These are phyloP conservation scores for Aureobasidium namibiae DNA, from an alignment of 2,329 filamentous ascomycete species.

Conservation along the genomic window DNA sequence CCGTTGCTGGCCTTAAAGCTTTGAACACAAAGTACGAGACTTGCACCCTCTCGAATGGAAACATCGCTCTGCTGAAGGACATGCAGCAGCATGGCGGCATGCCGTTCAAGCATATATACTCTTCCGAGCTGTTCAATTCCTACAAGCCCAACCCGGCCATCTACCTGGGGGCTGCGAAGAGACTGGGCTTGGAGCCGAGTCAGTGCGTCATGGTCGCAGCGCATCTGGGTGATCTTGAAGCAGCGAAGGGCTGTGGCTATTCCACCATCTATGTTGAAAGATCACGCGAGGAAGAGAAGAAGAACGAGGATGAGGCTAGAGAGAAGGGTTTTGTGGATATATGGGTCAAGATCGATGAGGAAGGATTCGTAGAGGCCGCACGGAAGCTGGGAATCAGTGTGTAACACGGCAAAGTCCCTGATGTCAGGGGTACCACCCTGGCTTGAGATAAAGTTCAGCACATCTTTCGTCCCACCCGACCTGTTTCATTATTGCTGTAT, in stretches of 20 bases:
- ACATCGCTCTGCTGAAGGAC: conserved; percentile 57
- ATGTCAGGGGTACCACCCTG: not conserved
- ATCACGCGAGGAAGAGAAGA: conserved; percentile 56
- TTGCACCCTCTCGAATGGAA: conserved; percentile 68
- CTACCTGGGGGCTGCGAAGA: conserved; percentile 59
- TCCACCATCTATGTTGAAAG: conserved; percentile 69
- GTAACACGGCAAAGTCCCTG: not conserved
- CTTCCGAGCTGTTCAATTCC: conserved; percentile 60
- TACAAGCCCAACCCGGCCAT: conserved; percentile 66
- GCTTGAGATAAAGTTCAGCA: not conserved
- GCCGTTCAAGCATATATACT: conserved; percentile 55
- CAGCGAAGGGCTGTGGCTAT: conserved; percentile 56
- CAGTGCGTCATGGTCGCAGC: conserved; percentile 72
- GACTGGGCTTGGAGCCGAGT: conserved; percentile 47
- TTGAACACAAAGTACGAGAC: conserved; percentile 50
- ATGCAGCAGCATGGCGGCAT: conserved; percentile 51
- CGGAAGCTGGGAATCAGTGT: conserved; percentile 27
- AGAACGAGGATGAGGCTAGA: conserved; percentile 40
- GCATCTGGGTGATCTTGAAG: conserved; percentile 61
- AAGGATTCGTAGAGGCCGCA: conserved; percentile 41
- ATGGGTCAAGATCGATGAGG: conserved; percentile 46
- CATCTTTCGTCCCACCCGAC: not conserved
- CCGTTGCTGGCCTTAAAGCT: conserved; percentile 45
- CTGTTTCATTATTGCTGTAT: not conserved
- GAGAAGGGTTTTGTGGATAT: conserved; percentile 57